Base-by-base conservation (phyloP, 2,329 filamentous ascomycete genomes). In the Fusarium transvaalense region DNA sequence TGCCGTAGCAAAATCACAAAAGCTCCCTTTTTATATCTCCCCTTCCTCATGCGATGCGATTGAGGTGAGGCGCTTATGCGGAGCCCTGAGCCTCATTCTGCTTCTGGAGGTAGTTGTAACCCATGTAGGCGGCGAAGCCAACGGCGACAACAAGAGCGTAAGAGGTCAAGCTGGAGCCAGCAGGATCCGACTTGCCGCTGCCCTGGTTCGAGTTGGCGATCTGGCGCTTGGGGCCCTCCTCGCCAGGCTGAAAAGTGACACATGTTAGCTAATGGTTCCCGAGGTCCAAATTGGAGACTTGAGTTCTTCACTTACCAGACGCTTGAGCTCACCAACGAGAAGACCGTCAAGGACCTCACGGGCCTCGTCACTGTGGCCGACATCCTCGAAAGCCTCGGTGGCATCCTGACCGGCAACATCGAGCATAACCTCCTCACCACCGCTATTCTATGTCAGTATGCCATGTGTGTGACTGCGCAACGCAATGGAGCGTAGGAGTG, bases 381-480 rank as follows among this genome's bases (percentile, higher is more conserved):
- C 96, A 82, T 99, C 96, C 85, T 99, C 96, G 80, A 99, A 99
- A 66, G 96, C 95, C 84, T 98, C 96, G 75, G 95, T 97, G 76
- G 92, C 92, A 82, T 99, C 96, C 84, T 97, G 94, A 74, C 96
- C 96, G 77, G 87, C 96, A 70, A 98, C 94, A 75, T 99, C 96
- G 74, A 99, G 91, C 69, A 99, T 85, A 75, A 99, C 96, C 85
- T 99, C 96, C 84, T 99, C 96, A 84, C 96, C 96, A 85, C 96
- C 96, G 76, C 96, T 98, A 37, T 42, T 48, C 3, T 23, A 41
- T 56, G 67, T 75, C 61, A 75, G 73, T 63, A 56, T 41, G 9
- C 15, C 13, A 41, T 34, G 31, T 14, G 45, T 55, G 48, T 12
- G 35, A 43, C 31, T 37, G 57, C 64, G 51, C 45, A 25, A 42